Evolutionary conservation across 2,329 filamentous ascomycete genomes (phyloP).

Genomic region (Botrytis squamosa): DNA sequence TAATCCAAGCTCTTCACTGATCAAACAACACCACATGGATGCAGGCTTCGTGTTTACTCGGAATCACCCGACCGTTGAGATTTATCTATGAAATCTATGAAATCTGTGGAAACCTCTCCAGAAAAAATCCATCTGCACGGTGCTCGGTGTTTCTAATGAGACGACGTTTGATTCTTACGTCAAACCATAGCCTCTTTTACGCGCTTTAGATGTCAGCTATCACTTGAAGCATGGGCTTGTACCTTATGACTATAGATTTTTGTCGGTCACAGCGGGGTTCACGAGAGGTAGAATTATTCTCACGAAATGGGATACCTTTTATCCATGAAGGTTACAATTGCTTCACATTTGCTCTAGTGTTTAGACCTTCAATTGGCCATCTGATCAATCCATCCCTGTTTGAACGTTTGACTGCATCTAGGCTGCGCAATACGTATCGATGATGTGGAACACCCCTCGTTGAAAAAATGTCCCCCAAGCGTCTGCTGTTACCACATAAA

Average conservation of each 20-base stretch:
- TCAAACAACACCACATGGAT: background rate
- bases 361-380: background rate
- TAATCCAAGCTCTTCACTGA: background rate
- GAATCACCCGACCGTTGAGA: background rate
- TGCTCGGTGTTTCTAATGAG: conserved; percentile 1
- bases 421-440: background rate
- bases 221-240: background rate
- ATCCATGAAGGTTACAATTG: background rate
- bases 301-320: background rate
- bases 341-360: background rate
- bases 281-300: background rate
- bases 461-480: background rate
- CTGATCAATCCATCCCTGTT: background rate
- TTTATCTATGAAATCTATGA: background rate
- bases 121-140: background rate
- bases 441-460: background rate
- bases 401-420: background rate
- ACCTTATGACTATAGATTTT: background rate
- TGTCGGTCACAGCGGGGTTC: background rate
- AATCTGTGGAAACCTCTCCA: background rate
- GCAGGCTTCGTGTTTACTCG: too few species aligned
- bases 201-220: background rate
- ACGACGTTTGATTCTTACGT: background rate
- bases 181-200: background rate
- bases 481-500: conserved; percentile 14